Evolutionary conservation across 257 asterid genomes (phyloP), one percentile per base, ranked within the genome.

Genomic region (Fraxinus americana): DNA sequence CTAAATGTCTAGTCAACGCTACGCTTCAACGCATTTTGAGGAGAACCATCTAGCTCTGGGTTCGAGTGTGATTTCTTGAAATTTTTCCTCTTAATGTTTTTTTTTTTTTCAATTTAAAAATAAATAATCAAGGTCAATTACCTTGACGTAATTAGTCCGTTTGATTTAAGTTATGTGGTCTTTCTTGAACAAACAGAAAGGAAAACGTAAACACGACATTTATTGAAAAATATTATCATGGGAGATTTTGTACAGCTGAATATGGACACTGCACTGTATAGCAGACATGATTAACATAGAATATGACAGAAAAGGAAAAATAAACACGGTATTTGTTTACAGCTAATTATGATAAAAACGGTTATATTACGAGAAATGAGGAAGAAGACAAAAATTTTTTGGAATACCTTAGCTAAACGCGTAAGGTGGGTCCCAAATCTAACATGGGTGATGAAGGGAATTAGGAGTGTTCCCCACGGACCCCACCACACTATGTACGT

Each of bases 391-490:
- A 59, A 59, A 21, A 0, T 5, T 6, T 59, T 2, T 14, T 14
- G 57, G 7, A 14, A 48, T 48, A 48, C 57, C 57, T 48, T 3
- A 48, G 67, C 30, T 21, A 59, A 59, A n/a, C 67, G 67, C 67
- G 67, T 59, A 32, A 59, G 67, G 67, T 59, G 67, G 67, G 67
- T 23, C 67, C 30, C 23, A n/a, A 48, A n/a, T 59, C 67, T 7
- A 59, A 59, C 67, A 59, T 59, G 67, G 67, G 67, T 21, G 67
- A 59, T 59, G 67, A 59, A 59, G 30, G 12, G 8, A 8, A 54
- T 32, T 32, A 0, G 2, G 23, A 27, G 23, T 52, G 11, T 17
- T 52, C 63, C 12, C 67, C 65, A 17, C 25, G 65, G 65, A 21
- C 25, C 65, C 67, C 67, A 57, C 67, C 67, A 57, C 66, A 3